A percentile compares a stretch with the other conserved stretches of the same genome.
Conservation (phyloP, 2,329 filamentous ascomycete genomes). For the Epichloe sp. region DNA sequence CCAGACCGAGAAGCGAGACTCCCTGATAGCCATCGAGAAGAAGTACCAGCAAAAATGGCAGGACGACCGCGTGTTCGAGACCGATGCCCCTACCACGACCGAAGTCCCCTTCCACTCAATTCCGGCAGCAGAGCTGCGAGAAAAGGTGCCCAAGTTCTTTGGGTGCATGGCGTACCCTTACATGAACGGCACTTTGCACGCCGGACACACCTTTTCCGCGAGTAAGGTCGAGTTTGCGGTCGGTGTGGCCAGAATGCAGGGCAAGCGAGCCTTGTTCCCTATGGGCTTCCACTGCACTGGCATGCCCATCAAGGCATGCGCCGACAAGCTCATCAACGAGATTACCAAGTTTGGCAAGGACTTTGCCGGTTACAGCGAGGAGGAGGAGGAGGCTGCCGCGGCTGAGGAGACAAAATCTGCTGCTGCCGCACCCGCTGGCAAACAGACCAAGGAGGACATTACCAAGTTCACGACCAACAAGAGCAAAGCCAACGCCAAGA, state of each 20-base stretch:
- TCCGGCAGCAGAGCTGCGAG: constrained; percentile 59
- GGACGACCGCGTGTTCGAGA: constrained; percentile 55
- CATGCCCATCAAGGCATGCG: constrained; percentile 95
- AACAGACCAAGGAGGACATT: constrained; percentile 63
- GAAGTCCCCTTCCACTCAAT: constrained; percentile 69
- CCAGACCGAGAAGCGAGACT: constrained; percentile 77
- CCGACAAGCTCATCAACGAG: constrained; percentile 87
- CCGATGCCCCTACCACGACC: constrained; percentile 64
- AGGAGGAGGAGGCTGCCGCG: constrained; percentile 28
- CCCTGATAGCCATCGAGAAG: constrained; percentile 72
- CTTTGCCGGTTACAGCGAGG: constrained; percentile 64
- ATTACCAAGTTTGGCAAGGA: constrained; percentile 78
- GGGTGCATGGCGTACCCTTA: constrained; percentile 46
- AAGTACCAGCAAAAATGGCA: constrained; percentile 67
- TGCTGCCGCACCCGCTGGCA: constrained; percentile 32
- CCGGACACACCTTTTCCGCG: constrained; percentile 83
- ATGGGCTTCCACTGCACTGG: constrained; percentile 88
- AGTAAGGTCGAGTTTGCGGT: constrained; percentile 88
- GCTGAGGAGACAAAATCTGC: constrained; percentile 33
- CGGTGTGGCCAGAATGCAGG: constrained; percentile 80
- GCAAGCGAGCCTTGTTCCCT: constrained; percentile 76
- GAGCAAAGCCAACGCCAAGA: constrained; percentile 81
- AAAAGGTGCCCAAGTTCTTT: constrained; percentile 83
- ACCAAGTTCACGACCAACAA: constrained; percentile 90
- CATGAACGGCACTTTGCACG: constrained; percentile 82